These are phyloP conservation scores for Starmerella sp. DNA, from an alignment of 805 yeast genomes.

Conservation along the genomic window DNA sequence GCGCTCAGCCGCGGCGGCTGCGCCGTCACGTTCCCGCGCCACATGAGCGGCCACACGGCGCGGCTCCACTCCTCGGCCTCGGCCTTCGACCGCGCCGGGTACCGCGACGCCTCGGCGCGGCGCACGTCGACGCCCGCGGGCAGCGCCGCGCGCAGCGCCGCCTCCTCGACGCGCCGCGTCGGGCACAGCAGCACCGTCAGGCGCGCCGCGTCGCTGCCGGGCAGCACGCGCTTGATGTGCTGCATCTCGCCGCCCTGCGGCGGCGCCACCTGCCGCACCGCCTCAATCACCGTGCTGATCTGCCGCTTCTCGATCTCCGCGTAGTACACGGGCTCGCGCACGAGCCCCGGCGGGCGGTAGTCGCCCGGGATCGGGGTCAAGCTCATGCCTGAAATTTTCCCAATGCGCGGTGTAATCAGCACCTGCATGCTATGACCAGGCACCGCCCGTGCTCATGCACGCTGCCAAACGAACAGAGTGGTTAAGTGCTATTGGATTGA, in stretches of 20 bases:
- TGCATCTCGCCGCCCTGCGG: slow-evolving; percentile 26
- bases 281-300: slow-evolving; percentile 13
- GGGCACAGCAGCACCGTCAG: slow-evolving; percentile 15
- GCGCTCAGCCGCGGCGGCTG: slow-evolving; percentile 36
- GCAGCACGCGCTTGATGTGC: slow-evolving; percentile 31
- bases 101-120: slow-evolving; percentile 39
- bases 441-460: too few species aligned
- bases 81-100: slow-evolving; percentile 64
- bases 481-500: too few species aligned
- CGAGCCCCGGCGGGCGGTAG: slow-evolving; percentile 22
- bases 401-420: neutral
- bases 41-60: slow-evolving; percentile 72
- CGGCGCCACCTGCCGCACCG: slow-evolving; percentile 26
- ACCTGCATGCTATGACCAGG: too few species aligned
- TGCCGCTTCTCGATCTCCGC: slow-evolving; percentile 13
- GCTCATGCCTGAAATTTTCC: neutral
- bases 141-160: slow-evolving; percentile 23
- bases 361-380: slow-evolving; percentile 18
- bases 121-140: slow-evolving; percentile 7
- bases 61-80: slow-evolving; percentile 53
- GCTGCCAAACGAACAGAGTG: too few species aligned
- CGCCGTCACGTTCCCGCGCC: slow-evolving; percentile 77
- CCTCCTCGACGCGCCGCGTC: slow-evolving; percentile 7
- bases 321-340: slow-evolving; percentile 19
- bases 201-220: slow-evolving; percentile 5